Percentiles rank a stretch among this genome's conserved stretches.
These are phyloP conservation scores for Pinus taeda DNA, from an alignment of 75 land plant species.

Conservation along the genomic window DNA sequence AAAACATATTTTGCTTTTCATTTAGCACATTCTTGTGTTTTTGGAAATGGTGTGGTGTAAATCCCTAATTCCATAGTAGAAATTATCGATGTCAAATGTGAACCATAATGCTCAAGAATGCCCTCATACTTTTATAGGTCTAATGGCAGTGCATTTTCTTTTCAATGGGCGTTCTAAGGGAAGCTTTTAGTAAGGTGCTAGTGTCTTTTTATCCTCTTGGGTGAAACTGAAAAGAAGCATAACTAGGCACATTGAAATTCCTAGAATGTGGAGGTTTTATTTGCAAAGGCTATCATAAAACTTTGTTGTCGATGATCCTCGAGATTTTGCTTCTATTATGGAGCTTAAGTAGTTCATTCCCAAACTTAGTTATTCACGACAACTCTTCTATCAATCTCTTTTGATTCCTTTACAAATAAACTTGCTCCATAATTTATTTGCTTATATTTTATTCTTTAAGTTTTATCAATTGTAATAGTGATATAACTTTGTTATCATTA, in stretches of 20 bases:
- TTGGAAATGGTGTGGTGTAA: conserved; percentile 43
- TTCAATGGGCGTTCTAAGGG: conserved; percentile 14
- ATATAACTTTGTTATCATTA: too few species aligned
- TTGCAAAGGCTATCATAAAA: conserved; percentile 47
- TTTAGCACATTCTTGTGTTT: too few species aligned
- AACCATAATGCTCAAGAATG: conserved; percentile 44
- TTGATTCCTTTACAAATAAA: conserved; percentile 55
- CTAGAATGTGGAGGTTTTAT: conserved; percentile 36
- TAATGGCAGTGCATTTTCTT: conserved; percentile 14
- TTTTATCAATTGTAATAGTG: too few species aligned
- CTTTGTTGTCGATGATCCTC: conserved; percentile 33
- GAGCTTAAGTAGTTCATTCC: conserved; percentile 36
- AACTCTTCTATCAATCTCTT: conserved; percentile 40
- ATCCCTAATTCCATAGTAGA: conserved; percentile 33
- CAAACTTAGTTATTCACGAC: conserved; percentile 22
- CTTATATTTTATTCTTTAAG: too few species aligned
- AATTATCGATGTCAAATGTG: conserved; percentile 72
- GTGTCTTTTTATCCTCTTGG: conserved; percentile 65
- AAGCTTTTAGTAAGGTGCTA: conserved; percentile 42
- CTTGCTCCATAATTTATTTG: too few species aligned
- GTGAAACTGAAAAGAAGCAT: conserved; percentile 33
- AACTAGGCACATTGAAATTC: conserved; percentile 46
- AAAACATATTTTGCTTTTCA: too few species aligned
- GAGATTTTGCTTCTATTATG: conserved; percentile 40
- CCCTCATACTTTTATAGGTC: conserved; percentile 35